Evolutionary conservation across 306 rosid genomes (phyloP).

Genomic region (Dalbergia oliveri): DNA sequence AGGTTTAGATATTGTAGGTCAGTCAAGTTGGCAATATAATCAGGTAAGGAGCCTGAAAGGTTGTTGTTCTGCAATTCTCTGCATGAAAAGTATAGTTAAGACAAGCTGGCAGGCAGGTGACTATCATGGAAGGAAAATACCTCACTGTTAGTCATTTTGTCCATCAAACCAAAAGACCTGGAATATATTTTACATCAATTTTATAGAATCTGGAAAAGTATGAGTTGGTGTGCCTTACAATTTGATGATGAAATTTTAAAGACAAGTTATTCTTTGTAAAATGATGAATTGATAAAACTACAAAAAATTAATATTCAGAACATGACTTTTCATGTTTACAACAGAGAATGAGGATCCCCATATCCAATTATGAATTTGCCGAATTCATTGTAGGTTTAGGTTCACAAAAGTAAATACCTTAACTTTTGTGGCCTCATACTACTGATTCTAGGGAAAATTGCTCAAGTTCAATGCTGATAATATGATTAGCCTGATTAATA

Average conservation of each 20-base stretch:
- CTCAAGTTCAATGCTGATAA: slow-evolving; percentile 1
- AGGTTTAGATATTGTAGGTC: slow-evolving; percentile 81
- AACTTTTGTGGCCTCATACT: slow-evolving; percentile 8
- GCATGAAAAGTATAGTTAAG: slow-evolving; percentile 42
- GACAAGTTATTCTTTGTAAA: not conserved
- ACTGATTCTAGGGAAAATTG: slow-evolving; percentile 1
- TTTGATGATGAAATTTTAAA: slow-evolving; percentile 14
- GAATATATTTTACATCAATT: not conserved
- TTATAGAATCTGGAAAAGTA: not conserved
- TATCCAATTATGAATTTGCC: not conserved
- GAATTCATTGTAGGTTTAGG: not conserved
- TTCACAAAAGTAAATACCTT: slow-evolving; percentile 9
- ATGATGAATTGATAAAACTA: not conserved
- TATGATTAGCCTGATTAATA: slow-evolving; percentile 24
- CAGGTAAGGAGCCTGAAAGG: slow-evolving; percentile 77
- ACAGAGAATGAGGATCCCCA: slow-evolving; percentile 12
- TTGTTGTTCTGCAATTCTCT: slow-evolving; percentile 86
- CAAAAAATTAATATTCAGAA: not conserved
- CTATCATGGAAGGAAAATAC: slow-evolving; percentile 6
- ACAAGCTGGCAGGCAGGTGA: slow-evolving; percentile 13
- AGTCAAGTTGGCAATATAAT: slow-evolving; percentile 75
- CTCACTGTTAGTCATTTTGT: not conserved
- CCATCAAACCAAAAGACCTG: not conserved
- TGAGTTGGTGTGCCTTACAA: slow-evolving; percentile 24
- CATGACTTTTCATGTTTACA: slow-evolving; percentile 17